Evolutionary conservation across 805 yeast species (phyloP).

Genomic region (Hanseniaspora singularis): DNA sequence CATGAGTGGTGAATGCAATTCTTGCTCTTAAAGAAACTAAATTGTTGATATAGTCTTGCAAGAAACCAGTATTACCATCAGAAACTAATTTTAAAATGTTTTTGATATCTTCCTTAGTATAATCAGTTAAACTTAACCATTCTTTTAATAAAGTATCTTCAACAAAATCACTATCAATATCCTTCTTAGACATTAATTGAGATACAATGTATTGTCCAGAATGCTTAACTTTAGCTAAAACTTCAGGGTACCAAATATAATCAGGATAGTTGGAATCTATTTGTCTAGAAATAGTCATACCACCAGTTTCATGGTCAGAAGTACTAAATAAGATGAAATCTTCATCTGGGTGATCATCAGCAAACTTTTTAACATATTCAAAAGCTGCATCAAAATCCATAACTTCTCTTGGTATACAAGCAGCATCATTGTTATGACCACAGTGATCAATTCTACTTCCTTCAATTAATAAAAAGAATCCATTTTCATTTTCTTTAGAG

Average conservation of each 20-base stretch:
- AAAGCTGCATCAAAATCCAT: conserved; percentile 78
- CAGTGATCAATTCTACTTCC: conserved; percentile 94
- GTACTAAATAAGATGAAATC: conserved; percentile 75
- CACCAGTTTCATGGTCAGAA: conserved; percentile 95
- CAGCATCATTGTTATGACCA: conserved; percentile 88
- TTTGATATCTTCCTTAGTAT: conserved; percentile 42
- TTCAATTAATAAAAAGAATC: conserved; percentile 77
- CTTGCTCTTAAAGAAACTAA: conserved; percentile 73
- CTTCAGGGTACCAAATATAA: conserved; percentile 78
- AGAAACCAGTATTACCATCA: conserved; percentile 23
- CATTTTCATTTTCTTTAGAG: conserved; percentile 53
- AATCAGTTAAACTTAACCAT: conserved; percentile 58
- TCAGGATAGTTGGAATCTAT: conserved; percentile 60
- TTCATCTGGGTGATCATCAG: conserved; percentile 45
- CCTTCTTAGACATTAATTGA: conserved; percentile 29
- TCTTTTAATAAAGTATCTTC: conserved; percentile 41
- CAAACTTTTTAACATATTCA: conserved; percentile 58
- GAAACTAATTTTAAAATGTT: conserved; percentile 30
- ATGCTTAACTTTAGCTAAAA: conserved; percentile 52
- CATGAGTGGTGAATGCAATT: conserved; percentile 94
- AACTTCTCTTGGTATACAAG: conserved; percentile 86
- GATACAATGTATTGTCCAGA: conserved; percentile 60
- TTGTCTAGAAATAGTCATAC: conserved; percentile 79
- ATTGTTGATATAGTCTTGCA: conserved; percentile 44
- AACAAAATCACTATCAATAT: conserved; percentile 34